A percentile compares a stretch with the other conserved stretches of the same genome.
phyloP scores from a whole-genome alignment of 202 grass and related monocot species.

The Thinopyrum obtusiflorum region DNA sequence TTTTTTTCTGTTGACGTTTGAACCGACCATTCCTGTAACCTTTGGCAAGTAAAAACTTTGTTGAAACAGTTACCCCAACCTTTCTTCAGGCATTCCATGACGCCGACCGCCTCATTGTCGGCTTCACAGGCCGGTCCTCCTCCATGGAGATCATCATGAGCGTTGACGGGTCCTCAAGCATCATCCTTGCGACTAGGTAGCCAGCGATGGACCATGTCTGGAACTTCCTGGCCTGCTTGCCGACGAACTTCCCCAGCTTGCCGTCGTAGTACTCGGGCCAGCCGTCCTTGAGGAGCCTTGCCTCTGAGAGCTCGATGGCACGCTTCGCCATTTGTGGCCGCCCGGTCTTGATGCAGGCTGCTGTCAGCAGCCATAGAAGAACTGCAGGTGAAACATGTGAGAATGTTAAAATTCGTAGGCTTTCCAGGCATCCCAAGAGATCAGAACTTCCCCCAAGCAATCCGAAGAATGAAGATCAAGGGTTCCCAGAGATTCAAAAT shows the following conservation, averaged over 20 bases:
- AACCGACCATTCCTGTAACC: neutral
- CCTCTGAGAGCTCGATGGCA: slow-evolving; percentile 70
- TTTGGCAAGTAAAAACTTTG: neutral
- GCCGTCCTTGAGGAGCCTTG: slow-evolving; percentile 63
- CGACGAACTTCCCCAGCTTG: slow-evolving; percentile 68
- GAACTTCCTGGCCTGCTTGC: slow-evolving; percentile 85
- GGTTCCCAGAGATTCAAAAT: neutral
- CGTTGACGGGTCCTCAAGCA: slow-evolving; percentile 86
- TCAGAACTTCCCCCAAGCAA: neutral
- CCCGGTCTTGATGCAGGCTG: slow-evolving; percentile 91
- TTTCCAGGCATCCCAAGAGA: neutral
- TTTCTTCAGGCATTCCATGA: slow-evolving; percentile 70
- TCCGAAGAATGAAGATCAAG: neutral
- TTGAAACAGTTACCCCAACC: neutral
- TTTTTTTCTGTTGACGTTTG: neutral
- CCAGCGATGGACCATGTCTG: slow-evolving; percentile 93
- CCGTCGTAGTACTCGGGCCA: slow-evolving; percentile 94
- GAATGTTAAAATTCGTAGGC: neutral
- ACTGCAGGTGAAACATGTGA: slow-evolving; percentile 48
- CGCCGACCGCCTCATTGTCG: slow-evolving; percentile 55
- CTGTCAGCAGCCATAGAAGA: slow-evolving; percentile 87
- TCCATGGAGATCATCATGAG: slow-evolving; percentile 88
- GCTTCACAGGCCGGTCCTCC: slow-evolving; percentile 74
- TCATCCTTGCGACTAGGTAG: slow-evolving; percentile 89
- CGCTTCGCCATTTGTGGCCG: slow-evolving; percentile 81